phyloP scores from a whole-genome alignment of 2,329 filamentous ascomycete species.

The Microsporum ferrugineum region DNA sequence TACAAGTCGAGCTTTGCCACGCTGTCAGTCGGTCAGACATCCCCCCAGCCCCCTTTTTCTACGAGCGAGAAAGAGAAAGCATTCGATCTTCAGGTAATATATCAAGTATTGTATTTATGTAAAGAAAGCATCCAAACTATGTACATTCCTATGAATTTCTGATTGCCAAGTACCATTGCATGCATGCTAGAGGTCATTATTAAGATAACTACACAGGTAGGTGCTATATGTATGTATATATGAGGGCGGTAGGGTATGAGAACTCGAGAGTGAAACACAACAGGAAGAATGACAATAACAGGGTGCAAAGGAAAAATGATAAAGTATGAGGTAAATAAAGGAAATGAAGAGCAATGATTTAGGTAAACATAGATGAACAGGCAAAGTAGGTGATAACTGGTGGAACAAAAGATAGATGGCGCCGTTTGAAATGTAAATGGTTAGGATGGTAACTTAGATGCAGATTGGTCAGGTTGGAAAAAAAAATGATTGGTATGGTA shows the following conservation, averaged over 20 bases:
- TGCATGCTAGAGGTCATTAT: slow-evolving; percentile 4
- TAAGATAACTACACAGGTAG: slow-evolving; percentile 1
- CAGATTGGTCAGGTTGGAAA: neutral
- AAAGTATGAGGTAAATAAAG: neutral
- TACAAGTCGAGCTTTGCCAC: too few relatives aligned
- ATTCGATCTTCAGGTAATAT: neutral
- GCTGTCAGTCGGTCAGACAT: too few relatives aligned
- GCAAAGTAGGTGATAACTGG: neutral
- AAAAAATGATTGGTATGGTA: too few relatives aligned
- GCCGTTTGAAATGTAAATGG: neutral
- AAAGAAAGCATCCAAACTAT: neutral
- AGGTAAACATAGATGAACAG: neutral
- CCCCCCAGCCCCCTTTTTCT: too few relatives aligned
- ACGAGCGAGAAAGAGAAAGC: too few relatives aligned
- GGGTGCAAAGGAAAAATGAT: neutral
- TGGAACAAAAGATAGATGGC: neutral
- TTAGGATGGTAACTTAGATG: neutral
- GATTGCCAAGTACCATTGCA: slow-evolving; percentile 4
- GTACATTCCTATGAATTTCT: slow-evolving; percentile 2
- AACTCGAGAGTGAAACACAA: neutral
- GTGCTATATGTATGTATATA: neutral
- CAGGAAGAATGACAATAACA: neutral
- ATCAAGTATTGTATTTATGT: neutral
- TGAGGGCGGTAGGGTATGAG: neutral
- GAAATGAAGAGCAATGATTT: neutral